Percentiles rank a stretch among this genome's conserved stretches.
Conservation (phyloP, 352 stramenopile species). For the Phytophthora boehmeriae region DNA sequence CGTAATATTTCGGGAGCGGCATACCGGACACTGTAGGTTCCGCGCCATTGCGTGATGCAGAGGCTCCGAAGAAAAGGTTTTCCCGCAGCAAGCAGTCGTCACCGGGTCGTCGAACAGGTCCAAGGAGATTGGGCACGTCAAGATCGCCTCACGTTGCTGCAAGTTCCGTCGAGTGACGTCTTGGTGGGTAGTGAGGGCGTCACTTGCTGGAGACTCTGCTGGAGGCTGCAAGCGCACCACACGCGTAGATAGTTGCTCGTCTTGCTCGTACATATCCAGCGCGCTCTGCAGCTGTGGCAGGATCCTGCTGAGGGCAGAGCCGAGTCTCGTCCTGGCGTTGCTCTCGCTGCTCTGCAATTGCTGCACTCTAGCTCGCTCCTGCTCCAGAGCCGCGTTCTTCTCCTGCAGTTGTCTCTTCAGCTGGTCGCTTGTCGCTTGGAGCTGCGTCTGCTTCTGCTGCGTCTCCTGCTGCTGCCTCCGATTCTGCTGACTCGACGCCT, state of each 20-base stretch:
- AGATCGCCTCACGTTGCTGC: conserved; percentile 13
- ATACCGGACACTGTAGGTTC: conserved; percentile 22
- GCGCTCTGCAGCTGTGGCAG: conserved; percentile 17
- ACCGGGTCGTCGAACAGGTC: conserved; percentile 33
- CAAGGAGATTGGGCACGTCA: conserved; percentile 32
- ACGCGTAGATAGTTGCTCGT: conserved; percentile 14
- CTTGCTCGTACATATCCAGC: conserved; percentile 18
- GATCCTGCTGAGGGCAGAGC: conserved; percentile 1
- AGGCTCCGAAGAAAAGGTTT: conserved; percentile 25
- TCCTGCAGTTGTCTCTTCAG: not conserved
- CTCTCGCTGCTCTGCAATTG: not conserved
- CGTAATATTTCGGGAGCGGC: conserved; percentile 11
- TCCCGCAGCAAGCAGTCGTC: conserved; percentile 27
- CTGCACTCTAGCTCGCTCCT: not conserved
- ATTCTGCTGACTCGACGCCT: not conserved
- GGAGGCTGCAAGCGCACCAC: not conserved
- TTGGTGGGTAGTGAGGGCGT: conserved; percentile 9
- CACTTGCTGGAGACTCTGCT: conserved; percentile 7
- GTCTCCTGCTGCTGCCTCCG: not conserved
- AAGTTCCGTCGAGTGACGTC: conserved; percentile 12
- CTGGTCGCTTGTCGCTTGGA: not conserved
- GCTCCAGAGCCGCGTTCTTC: not conserved
- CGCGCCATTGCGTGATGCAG: conserved; percentile 14
- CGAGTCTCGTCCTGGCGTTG: not conserved
- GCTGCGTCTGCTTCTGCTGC: not conserved